These are phyloP conservation scores for Clitocybe nebularis DNA, from an alignment of 1,284 basidiomycete species.

Conservation along the genomic window DNA sequence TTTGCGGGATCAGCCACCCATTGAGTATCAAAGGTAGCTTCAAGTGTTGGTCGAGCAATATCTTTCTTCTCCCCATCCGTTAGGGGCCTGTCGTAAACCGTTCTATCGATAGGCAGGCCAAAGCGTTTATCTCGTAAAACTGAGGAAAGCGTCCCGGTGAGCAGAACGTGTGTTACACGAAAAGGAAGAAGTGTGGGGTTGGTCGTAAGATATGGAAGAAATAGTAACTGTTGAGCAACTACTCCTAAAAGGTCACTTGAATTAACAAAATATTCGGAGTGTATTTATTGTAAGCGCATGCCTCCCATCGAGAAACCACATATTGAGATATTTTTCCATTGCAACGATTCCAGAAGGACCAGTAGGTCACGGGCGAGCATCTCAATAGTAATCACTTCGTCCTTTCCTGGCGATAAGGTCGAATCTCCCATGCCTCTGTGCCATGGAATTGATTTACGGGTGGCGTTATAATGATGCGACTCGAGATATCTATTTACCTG, in stretches of 20 bases:
- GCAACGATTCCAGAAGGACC: conserved; percentile 29
- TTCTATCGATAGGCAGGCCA: conserved; percentile 22
- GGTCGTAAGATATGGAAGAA: conserved; percentile 33
- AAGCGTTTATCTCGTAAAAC: conserved; percentile 22
- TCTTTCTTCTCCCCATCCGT: conserved; percentile 30
- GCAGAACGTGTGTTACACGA: conserved; percentile 35
- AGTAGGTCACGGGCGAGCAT: conserved; percentile 39
- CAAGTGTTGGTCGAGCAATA: conserved; percentile 26
- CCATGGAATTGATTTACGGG: no score
- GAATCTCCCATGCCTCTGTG: conserved; percentile 37
- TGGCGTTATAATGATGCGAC: no score
- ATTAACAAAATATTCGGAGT: background rate
- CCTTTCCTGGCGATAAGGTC: conserved; percentile 23
- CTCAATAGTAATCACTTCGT: conserved; percentile 38
- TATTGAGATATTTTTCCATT: conserved; percentile 36
- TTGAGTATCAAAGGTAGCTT: conserved; percentile 30
- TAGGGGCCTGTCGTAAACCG: conserved; percentile 16
- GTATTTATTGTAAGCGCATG: conserved; percentile 15
- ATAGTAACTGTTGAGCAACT: conserved; percentile 38
- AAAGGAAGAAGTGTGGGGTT: conserved; percentile 34
- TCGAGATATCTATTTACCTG: conserved; percentile 15
- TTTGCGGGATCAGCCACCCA: conserved; percentile 33
- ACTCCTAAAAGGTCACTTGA: conserved; percentile 24
- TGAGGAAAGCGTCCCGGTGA: conserved; percentile 31
- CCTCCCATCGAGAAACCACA: conserved; percentile 46